A percentile compares a stretch with the other conserved stretches of the same genome.
Evolutionary conservation across 768 basidiomycete genomes (phyloP).

Genomic region (Kwoniella europaea): DNA sequence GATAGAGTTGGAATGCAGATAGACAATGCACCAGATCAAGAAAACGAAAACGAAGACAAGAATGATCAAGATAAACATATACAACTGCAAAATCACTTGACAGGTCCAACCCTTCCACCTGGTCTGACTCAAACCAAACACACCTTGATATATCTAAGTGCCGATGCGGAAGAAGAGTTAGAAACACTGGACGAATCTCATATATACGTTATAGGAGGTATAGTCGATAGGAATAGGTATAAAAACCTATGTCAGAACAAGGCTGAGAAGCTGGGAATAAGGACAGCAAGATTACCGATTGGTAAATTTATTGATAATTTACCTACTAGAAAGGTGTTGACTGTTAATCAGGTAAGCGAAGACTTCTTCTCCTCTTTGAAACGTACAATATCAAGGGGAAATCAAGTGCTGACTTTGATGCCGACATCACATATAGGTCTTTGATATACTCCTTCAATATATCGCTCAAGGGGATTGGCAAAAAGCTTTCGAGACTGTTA

Average conservation of each 20-base stretch:
- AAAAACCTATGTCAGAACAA: slow-evolving; percentile 93
- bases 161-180: slow-evolving; percentile 86
- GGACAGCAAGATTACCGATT: slow-evolving; percentile 90
- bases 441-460: slow-evolving; percentile 90
- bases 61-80: not conserved
- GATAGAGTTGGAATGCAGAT: not conserved
- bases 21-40: not conserved
- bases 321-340: slow-evolving; percentile 90
- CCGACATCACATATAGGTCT: slow-evolving; percentile 61
- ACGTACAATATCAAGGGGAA: no score
- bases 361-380: not conserved
- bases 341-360: slow-evolving; percentile 79
- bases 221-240: slow-evolving; percentile 94
- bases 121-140: slow-evolving; percentile 41
- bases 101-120: slow-evolving; percentile 19
- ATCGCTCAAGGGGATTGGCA: slow-evolving; percentile 85
- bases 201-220: slow-evolving; percentile 92
- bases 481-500: slow-evolving; percentile 80
- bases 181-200: slow-evolving; percentile 79
- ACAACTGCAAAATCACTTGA: slow-evolving; percentile 8
- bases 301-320: slow-evolving; percentile 84
- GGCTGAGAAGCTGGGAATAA: slow-evolving; percentile 72
- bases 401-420: no score
- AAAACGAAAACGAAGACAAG: not conserved
- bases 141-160: slow-evolving; percentile 86